Conservation (phyloP, 2,329 filamentous ascomycete genomes). For the Tympanopsis confertula region DNA sequence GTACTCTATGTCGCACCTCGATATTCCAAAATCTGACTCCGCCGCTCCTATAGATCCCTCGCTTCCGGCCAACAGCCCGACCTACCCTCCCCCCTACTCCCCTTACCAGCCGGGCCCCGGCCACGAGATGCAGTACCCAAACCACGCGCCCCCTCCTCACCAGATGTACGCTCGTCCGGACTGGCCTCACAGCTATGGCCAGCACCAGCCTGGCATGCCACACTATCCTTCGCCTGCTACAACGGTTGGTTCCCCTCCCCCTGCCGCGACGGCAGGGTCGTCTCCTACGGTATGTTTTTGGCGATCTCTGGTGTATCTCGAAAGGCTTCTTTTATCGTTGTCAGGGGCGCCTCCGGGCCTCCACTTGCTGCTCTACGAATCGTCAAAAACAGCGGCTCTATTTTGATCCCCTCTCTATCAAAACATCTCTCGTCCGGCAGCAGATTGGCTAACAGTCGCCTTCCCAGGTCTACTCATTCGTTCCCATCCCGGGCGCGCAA, state of each 20-base stretch:
- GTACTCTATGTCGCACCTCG: conserved; percentile 79
- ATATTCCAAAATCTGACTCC: conserved; percentile 87
- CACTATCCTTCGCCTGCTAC: conserved; percentile 38
- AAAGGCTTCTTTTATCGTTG: neutral
- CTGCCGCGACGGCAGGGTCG: conserved; percentile 46
- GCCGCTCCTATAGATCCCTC: conserved; percentile 98
- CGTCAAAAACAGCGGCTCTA: neutral
- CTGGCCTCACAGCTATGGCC: conserved; percentile 29
- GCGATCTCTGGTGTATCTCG: conserved; percentile 3
- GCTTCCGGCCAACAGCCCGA: conserved; percentile 85
- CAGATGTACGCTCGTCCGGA: conserved; percentile 33
- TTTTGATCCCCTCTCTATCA: conserved; percentile 1
- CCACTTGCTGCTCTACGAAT: neutral
- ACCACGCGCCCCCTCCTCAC: conserved; percentile 36
- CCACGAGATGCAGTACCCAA: conserved; percentile 78
- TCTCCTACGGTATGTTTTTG: conserved; percentile 49
- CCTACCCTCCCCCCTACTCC: conserved; percentile 76
- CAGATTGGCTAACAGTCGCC: conserved; percentile 8
- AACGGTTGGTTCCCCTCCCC: conserved; percentile 45
- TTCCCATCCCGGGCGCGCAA: conserved; percentile 90
- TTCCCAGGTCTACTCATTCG: conserved; percentile 90
- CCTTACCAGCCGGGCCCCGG: conserved; percentile 66
- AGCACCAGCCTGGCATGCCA: conserved; percentile 30
- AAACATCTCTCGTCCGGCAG: conserved; percentile 5
- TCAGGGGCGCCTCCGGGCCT: neutral